Conservation (phyloP, 2,329 filamentous ascomycete species). For the Stylonectria norvegica region DNA sequence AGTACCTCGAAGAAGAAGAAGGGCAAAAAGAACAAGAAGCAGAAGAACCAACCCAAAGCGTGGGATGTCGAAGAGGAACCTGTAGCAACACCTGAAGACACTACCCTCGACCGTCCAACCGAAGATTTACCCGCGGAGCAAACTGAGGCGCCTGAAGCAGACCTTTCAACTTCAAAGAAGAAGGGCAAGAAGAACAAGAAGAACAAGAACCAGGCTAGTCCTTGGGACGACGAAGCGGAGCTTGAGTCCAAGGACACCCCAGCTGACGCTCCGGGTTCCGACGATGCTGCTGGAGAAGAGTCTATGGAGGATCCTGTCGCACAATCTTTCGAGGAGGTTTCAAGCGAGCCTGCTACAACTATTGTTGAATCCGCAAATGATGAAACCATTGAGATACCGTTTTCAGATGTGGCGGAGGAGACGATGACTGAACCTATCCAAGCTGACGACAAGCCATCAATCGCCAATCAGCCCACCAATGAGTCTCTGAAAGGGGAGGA, state of each 20-base stretch:
- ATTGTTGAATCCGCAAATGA: background rate
- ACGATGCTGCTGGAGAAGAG: conserved; percentile 2
- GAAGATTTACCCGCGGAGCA: conserved; percentile 3
- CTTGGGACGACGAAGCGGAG: conserved; percentile 1
- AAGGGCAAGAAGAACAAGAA: conserved; percentile 1
- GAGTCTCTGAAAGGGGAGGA: too few species aligned
- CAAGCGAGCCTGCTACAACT: conserved; percentile 1
- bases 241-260: background rate
- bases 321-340: conserved; percentile 1
- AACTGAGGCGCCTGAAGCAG: background rate
- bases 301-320: background rate
- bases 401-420: background rate
- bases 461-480: too few species aligned
- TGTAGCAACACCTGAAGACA: too few species aligned
- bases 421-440: background rate
- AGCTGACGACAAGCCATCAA: background rate
- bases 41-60: too few species aligned
- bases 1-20: conserved; percentile 21
- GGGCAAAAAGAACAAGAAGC: conserved; percentile 29
- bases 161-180: background rate
- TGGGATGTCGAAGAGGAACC: too few species aligned
- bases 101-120: too few species aligned
- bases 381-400: background rate
- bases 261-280: background rate
- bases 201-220: conserved; percentile 1